A percentile compares a stretch with the other conserved stretches of the same genome.
These are phyloP conservation scores for Aureobasidium namibiae DNA, from an alignment of 2,329 filamentous ascomycete genomes.

Conservation along the genomic window DNA sequence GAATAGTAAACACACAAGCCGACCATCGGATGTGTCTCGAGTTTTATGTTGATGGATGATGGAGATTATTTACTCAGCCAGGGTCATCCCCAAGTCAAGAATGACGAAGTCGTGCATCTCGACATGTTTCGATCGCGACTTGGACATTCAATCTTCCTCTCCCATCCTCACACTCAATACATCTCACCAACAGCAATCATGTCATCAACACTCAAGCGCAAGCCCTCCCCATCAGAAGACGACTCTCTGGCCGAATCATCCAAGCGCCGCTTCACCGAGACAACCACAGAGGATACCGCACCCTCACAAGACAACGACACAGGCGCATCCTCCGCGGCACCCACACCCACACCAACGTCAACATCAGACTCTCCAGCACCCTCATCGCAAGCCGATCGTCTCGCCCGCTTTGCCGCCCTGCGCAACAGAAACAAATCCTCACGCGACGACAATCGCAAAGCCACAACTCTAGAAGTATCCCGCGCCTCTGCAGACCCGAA, in stretches of 20 bases:
- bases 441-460: slow-evolving; percentile 68
- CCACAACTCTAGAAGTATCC: slow-evolving; percentile 75
- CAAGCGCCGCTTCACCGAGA: slow-evolving; percentile 27
- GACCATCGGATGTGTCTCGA: too few relatives aligned
- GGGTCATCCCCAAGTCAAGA: not conserved
- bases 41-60: too few relatives aligned
- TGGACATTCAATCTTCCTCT: not conserved
- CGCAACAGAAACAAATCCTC: slow-evolving; percentile 56
- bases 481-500: slow-evolving; percentile 69
- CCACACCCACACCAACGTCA: slow-evolving; percentile 14
- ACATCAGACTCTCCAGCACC: slow-evolving; percentile 21
- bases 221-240: slow-evolving; percentile 29
- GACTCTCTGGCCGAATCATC: slow-evolving; percentile 21
- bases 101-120: slow-evolving; percentile 4
- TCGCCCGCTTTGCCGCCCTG: slow-evolving; percentile 78
- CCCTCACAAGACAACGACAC: not conserved
- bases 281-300: slow-evolving; percentile 5
- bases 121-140: not conserved
- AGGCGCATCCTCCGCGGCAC: slow-evolving; percentile 15
- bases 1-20: too few relatives aligned
- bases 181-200: slow-evolving; percentile 16
- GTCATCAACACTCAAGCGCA: slow-evolving; percentile 27
- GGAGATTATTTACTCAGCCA: too few relatives aligned
- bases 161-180: not conserved
- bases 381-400: slow-evolving; percentile 46